Base-by-base conservation (phyloP, 2,329 filamentous ascomycete genomes). In the Paraphaeosphaeria minitans region DNA sequence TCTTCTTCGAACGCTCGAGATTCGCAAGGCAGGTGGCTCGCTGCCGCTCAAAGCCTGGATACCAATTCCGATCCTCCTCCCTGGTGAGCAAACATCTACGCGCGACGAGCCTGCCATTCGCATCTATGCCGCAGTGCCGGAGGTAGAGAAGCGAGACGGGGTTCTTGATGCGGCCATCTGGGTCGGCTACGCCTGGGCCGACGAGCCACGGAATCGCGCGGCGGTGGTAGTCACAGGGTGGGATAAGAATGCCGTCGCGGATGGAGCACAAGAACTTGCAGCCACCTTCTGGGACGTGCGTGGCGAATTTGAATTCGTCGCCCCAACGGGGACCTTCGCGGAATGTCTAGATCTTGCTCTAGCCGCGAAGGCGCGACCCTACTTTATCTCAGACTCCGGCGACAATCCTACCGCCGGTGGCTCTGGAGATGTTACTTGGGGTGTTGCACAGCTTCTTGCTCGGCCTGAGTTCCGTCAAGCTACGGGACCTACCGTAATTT, bases 351-450 rank as follows among this genome's bases (percentile, higher is more conserved):
- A 54, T 19, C 24, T 1, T 14, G 52, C 51, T 33, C 52, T 46
- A 14, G 27, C 27, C 9, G 6, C 39, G 21, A 14, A 31, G 1
- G 29, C 24, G 14, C 52, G 52, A 54, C 52, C 52, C 4, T 54
- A 35, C 29, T 54, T 54, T 33, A 54, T 54, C 41, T 54, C 41
- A 5, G 52, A 54, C 19, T 54, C 52, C 7, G 52, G 52, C 16
- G 52, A 54, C 21, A 57, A 57, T 42, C 55, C 55, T 6, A 57
- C 55, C 1, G 55, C 55, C 3, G 55, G 55, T 24, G 55, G 55
- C 9, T 57, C 55, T 13, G 55, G 55, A 6, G 55, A 57, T 31
- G 55, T 57, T 24, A 53, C 55, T 5, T 57, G 55, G 55, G 16
- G n/a, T 21, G 35, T 53, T 21, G 8, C n/a, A 13, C 48, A 49